These are phyloP conservation scores for Erythrobasidium hasegawianum DNA, from an alignment of 1,284 basidiomycete genomes.

Conservation along the genomic window DNA sequence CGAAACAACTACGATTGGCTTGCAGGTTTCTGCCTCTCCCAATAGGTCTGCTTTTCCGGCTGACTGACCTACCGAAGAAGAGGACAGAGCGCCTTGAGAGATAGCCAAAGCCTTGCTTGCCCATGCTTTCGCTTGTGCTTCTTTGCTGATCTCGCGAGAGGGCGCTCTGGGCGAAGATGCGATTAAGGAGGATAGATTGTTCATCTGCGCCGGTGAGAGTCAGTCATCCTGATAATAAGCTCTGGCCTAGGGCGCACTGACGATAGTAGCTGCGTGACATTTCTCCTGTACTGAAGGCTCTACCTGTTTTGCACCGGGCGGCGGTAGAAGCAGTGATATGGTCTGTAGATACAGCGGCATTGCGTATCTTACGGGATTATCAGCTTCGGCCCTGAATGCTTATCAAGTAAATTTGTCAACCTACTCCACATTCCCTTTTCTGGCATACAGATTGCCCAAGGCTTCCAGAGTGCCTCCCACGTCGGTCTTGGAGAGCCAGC, in stretches of 20 bases:
- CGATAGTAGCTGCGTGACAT: conserved; percentile 36
- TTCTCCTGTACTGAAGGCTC: conserved; percentile 31
- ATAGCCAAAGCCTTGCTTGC: conserved; percentile 34
- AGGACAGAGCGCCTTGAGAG: conserved; percentile 4
- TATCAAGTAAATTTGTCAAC: too few relatives aligned
- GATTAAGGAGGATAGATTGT: conserved; percentile 34
- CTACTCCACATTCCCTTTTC: conserved; percentile 42
- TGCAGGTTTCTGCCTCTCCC: conserved; percentile 20
- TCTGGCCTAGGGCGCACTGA: too few relatives aligned
- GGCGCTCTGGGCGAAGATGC: conserved; percentile 27
- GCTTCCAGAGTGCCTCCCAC: conserved; percentile 47
- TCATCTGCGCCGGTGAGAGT: conserved; percentile 24
- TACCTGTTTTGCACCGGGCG: background rate
- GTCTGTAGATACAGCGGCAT: conserved; percentile 49
- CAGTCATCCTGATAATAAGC: too few relatives aligned
- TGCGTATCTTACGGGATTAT: conserved; percentile 42
- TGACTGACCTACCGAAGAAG: background rate
- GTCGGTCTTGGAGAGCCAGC: conserved; percentile 47
- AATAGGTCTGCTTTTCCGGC: background rate
- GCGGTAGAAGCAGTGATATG: conserved; percentile 46
- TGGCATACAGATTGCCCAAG: conserved; percentile 48
- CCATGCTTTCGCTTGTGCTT: conserved; percentile 28
- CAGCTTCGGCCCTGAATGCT: too few relatives aligned
- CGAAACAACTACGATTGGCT: conserved; percentile 19
- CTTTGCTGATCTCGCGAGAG: conserved; percentile 13